Conservation (phyloP, 225 moss, liverwort and hornwort species). For the Bryum argenteum region DNA sequence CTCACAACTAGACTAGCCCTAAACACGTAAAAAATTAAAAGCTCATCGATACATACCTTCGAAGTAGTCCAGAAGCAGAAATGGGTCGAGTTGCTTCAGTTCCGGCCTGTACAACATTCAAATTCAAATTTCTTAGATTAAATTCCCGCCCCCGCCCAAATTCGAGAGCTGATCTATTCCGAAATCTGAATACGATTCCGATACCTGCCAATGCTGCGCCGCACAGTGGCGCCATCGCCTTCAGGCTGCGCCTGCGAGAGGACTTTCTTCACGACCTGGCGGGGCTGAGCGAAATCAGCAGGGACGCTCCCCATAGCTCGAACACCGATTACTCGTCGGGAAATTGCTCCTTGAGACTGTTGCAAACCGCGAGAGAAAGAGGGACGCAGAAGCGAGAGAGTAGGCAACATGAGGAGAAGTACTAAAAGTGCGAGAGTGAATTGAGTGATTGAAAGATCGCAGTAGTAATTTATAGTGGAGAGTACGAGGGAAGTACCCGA, state of each 20-base stretch:
- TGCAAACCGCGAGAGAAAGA: background rate
- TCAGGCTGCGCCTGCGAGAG: constrained; percentile 78
- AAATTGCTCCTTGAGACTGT: background rate
- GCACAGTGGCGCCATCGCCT: constrained; percentile 80
- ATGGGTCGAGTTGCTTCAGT: constrained; percentile 85
- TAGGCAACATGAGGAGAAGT: background rate
- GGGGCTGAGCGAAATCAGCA: constrained; percentile 50
- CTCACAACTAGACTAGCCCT: background rate
- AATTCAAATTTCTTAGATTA: constrained; percentile 3
- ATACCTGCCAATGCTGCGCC: constrained; percentile 89
- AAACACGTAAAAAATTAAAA: too few species aligned
- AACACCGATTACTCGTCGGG: background rate
- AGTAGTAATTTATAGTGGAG: background rate
- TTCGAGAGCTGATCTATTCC: too few species aligned
- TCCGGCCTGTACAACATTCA: constrained; percentile 66
- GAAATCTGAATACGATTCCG: too few species aligned
- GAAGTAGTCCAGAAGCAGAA: constrained; percentile 81
- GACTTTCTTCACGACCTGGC: constrained; percentile 58
- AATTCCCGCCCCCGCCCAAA: background rate
- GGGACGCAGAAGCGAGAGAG: background rate
- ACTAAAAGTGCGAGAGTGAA: background rate
- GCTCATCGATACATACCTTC: constrained; percentile 42
- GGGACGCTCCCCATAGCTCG: constrained; percentile 52
- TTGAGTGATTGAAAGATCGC: background rate
- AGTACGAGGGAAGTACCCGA: background rate